Percentiles rank a stretch among this genome's conserved stretches.
These are phyloP conservation scores for Pisolithus albus DNA, from an alignment of 768 basidiomycete genomes.

Conservation along the genomic window DNA sequence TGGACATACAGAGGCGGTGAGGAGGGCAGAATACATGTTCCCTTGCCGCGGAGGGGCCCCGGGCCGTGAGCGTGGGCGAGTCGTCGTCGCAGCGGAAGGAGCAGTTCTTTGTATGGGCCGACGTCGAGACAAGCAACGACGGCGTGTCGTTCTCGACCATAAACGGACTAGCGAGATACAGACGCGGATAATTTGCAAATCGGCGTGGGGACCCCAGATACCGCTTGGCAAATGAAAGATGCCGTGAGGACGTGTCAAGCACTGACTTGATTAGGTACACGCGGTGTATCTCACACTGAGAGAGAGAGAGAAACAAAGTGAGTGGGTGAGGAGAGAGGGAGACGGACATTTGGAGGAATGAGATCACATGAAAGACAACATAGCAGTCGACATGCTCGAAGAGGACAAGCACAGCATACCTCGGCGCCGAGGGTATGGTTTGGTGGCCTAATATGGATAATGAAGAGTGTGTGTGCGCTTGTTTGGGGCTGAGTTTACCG, in stretches of 20 bases:
- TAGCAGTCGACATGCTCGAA: conserved; percentile 7
- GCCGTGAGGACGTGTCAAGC: too few relatives aligned
- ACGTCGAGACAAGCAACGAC: conserved; percentile 8
- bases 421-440: conserved; percentile 38
- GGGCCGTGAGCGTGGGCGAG: background rate
- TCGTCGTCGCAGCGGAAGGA: background rate
- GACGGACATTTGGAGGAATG: conserved; percentile 16
- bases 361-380: conserved; percentile 23
- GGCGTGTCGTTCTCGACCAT: conserved; percentile 1
- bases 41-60: background rate
- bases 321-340: conserved; percentile 17
- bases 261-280: background rate
- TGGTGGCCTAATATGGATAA: conserved; percentile 14
- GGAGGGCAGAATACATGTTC: background rate
- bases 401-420: conserved; percentile 25
- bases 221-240: conserved; percentile 1
- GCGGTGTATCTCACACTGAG: too few relatives aligned
- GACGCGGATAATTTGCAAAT: conserved; percentile 7
- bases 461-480: conserved; percentile 7
- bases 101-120: conserved; percentile 15
- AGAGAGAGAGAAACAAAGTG: too few relatives aligned
- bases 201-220: conserved; percentile 25
- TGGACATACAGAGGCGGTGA: background rate
- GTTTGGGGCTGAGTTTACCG: conserved; percentile 28
- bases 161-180: conserved; percentile 7